Evolutionary conservation across 257 asterid genomes (phyloP), one percentile per base, ranked within the genome.

Genomic region (Rehmannia glutinosa): DNA sequence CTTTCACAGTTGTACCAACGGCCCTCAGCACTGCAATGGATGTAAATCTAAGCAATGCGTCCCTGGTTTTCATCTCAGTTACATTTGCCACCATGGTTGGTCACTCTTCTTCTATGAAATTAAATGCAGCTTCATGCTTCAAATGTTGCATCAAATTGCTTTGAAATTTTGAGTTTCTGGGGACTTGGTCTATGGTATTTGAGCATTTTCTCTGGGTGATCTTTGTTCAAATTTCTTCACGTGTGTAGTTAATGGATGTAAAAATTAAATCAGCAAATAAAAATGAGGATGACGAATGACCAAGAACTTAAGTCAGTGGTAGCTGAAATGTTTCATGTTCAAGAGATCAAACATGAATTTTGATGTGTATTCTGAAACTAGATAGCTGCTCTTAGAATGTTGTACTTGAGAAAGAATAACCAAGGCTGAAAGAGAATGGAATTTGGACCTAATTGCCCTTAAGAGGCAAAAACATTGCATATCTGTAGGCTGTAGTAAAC

Each of bases 1-100:
- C 84, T 89, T 91, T 88, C 89, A 83, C 99, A 94, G 99, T 94
- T 87, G 97, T 94, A 80, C 99, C 99, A 32, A 91, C 92, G 67
- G 96, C 97, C 74, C 93, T 94, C 80, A 74, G 96, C 86, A 94
- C 99, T 36, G 98, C 99, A 52, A 80, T 94, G 97, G 99, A 94
- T 80, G 74, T 94, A 69, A 94, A 94, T 82, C 86, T 94, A 81
- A 94, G 98, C 89, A 94, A 94, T 63, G 96, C 77, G 16, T 94
- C 99, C 62, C 88, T 94, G 74, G 99, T 94, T 79, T 94, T 91
- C 91, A 87, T 94, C 84, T 87, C 99, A 17, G 99, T 94, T 64
- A 94, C 99, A 72, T 94, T 91, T 72, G 99, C 97, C 72, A 94
- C 99, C 17, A 94, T 94, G 99, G 99, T 94, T 60, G 45, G 95